phyloP scores from a whole-genome alignment of 2,329 filamentous ascomycete species.

The Pseudomassariella vexata region DNA sequence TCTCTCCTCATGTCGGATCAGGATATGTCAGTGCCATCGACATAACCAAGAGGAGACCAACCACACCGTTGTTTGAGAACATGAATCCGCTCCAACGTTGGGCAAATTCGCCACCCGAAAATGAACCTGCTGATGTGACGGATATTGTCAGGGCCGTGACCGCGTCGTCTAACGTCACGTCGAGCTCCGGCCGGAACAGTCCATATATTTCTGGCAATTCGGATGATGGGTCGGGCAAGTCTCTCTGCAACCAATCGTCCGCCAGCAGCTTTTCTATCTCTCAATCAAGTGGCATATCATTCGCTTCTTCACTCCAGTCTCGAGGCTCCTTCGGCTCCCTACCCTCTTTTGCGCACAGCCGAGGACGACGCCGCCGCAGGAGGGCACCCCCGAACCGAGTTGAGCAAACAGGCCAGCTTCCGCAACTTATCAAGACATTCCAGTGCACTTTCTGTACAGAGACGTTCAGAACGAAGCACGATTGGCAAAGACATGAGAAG shows the following conservation, averaged over 20 bases:
- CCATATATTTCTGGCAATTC: constrained; percentile 52
- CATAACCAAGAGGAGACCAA: constrained; percentile 59
- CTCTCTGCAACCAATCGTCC: constrained; percentile 54
- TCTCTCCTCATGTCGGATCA: constrained; percentile 62
- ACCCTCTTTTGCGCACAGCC: constrained; percentile 34
- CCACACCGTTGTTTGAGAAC: constrained; percentile 42
- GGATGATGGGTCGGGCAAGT: constrained; percentile 55
- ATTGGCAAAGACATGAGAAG: constrained; percentile 68
- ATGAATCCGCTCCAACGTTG: constrained; percentile 56
- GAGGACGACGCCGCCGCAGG: constrained; percentile 44
- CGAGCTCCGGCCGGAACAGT: constrained; percentile 50
- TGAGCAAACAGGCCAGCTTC: constrained; percentile 32
- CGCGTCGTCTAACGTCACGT: constrained; percentile 36
- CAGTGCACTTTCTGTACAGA: constrained; percentile 67
- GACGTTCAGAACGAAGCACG: constrained; percentile 62
- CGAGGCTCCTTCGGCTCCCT: constrained; percentile 48
- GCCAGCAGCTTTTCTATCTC: constrained; percentile 56
- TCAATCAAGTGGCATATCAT: constrained; percentile 52
- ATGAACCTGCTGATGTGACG: constrained; percentile 55
- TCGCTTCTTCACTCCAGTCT: constrained; percentile 53
- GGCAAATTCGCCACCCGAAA: constrained; percentile 52
- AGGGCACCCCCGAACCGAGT: constrained; percentile 31
- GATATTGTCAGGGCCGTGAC: constrained; percentile 54
- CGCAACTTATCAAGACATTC: constrained; percentile 47
- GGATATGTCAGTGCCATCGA: constrained; percentile 61